Percentiles rank a stretch among this genome's conserved stretches.
Evolutionary conservation across 2,329 filamentous ascomycete species (phyloP).

Genomic region (Botrytis elliptica): DNA sequence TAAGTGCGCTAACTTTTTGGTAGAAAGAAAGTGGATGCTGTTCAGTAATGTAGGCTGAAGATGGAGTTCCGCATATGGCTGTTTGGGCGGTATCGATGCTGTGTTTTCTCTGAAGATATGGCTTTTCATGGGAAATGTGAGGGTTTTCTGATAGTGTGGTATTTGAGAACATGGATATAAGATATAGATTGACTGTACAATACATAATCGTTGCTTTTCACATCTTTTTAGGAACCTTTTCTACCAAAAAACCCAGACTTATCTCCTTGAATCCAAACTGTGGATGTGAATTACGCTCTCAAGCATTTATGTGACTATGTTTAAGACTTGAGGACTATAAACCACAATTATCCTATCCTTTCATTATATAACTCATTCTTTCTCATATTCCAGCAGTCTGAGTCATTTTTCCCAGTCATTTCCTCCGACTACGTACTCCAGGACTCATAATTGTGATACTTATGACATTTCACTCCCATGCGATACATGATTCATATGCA

Average conservation of each 20-base stretch:
- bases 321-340: accelerated
- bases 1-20: neutral
- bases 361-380: accelerated
- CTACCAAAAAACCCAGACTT: neutral
- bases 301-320: neutral
- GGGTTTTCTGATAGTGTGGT: neutral
- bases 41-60: neutral
- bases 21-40: neutral
- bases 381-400: neutral
- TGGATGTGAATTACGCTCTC: neutral
- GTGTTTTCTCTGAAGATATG: neutral
- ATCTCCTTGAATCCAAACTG: neutral
- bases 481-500: neutral
- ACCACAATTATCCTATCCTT: neutral
- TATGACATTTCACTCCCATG: neutral
- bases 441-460: neutral
- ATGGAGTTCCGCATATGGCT: neutral
- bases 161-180: neutral
- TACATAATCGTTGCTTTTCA: neutral
- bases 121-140: neutral
- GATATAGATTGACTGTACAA: neutral
- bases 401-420: neutral
- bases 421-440: neutral
- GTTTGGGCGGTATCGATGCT: neutral
- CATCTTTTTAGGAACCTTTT: neutral